A percentile compares a stretch with the other conserved stretches of the same genome.
These are phyloP conservation scores for Anisodus tanguticus DNA, from an alignment of 257 asterid genomes.

Conservation along the genomic window DNA sequence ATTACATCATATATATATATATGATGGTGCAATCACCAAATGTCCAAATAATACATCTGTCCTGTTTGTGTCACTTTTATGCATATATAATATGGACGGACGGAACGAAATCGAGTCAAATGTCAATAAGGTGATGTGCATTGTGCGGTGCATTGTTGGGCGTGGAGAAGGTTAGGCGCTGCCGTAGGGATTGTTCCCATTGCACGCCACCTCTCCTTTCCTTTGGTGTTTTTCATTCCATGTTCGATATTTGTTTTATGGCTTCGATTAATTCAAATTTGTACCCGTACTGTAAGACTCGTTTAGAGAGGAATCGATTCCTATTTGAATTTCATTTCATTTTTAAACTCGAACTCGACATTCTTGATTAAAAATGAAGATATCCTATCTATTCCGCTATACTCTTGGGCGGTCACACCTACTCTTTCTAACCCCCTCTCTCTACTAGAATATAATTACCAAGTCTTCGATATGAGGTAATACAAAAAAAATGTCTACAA, in stretches of 20 bases:
- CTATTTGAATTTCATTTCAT: neutral
- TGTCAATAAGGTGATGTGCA: slow-evolving; percentile 14
- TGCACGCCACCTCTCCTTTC: neutral
- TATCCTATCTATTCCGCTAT: too few relatives aligned
- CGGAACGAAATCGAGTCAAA: neutral
- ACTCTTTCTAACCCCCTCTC: neutral
- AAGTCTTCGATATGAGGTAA: neutral
- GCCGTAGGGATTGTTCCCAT: slow-evolving; percentile 36
- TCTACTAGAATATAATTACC: neutral
- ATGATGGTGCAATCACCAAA: neutral
- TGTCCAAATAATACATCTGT: neutral
- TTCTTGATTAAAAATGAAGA: too few relatives aligned
- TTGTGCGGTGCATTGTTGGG: slow-evolving; percentile 32
- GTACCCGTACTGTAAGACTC: too few relatives aligned
- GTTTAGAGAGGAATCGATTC: too few relatives aligned
- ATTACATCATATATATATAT: neutral
- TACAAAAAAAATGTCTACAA: neutral
- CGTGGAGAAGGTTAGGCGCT: slow-evolving; percentile 38
- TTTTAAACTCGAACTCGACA: neutral
- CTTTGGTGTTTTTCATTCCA: too few relatives aligned
- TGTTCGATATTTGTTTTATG: too few relatives aligned
- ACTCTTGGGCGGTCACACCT: too few relatives aligned
- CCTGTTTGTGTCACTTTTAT: neutral
- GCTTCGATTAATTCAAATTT: too few relatives aligned
- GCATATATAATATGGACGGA: neutral